Evolutionary conservation across 2,329 filamentous ascomycete species (phyloP).

Genomic region (Pseudofabraea citricarpa): DNA sequence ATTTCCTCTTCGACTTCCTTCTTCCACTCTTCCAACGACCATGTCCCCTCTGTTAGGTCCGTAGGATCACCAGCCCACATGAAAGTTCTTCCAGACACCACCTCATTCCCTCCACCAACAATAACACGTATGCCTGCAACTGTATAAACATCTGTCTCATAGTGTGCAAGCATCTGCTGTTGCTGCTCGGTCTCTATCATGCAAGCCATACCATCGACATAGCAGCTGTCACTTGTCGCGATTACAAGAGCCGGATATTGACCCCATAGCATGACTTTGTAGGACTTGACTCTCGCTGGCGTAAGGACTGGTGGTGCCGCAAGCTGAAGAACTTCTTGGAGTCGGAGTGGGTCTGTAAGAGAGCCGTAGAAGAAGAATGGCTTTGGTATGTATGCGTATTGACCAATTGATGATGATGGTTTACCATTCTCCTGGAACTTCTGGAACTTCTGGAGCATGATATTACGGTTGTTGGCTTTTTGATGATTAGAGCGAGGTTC

Average conservation of each 20-base stretch:
- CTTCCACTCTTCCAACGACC: slow-evolving; percentile 15
- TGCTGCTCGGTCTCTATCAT: slow-evolving; percentile 11
- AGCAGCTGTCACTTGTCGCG: slow-evolving; percentile 5
- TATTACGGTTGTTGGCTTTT: slow-evolving; percentile 11
- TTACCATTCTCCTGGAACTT: slow-evolving; percentile 10
- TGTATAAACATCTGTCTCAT: slow-evolving; percentile 12
- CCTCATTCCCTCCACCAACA: slow-evolving; percentile 7
- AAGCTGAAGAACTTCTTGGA: slow-evolving; percentile 14
- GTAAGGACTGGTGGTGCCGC: slow-evolving; percentile 12
- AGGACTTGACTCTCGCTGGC: slow-evolving; percentile 11
- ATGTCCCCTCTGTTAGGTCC: slow-evolving; percentile 11
- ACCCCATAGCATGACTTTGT: slow-evolving; percentile 15
- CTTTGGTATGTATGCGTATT: slow-evolving; percentile 9
- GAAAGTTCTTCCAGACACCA: slow-evolving; percentile 11
- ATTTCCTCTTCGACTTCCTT: slow-evolving; percentile 14
- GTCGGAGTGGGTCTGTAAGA: slow-evolving; percentile 13
- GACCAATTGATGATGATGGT: slow-evolving; percentile 8
- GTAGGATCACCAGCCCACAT: slow-evolving; percentile 7
- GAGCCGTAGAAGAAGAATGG: slow-evolving; percentile 15
- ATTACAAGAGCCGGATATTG: slow-evolving; percentile 14
- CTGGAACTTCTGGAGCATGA: slow-evolving; percentile 15
- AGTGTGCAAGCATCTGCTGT: slow-evolving; percentile 10
- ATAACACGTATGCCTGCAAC: slow-evolving; percentile 10
- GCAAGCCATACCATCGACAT: slow-evolving; percentile 11
- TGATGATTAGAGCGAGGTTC: no score